Percentiles rank a stretch among this genome's conserved stretches.
Evolutionary conservation across 192 early-diverging fungal genomes (phyloP).

Genomic region (Backusella liffmaniae): DNA sequence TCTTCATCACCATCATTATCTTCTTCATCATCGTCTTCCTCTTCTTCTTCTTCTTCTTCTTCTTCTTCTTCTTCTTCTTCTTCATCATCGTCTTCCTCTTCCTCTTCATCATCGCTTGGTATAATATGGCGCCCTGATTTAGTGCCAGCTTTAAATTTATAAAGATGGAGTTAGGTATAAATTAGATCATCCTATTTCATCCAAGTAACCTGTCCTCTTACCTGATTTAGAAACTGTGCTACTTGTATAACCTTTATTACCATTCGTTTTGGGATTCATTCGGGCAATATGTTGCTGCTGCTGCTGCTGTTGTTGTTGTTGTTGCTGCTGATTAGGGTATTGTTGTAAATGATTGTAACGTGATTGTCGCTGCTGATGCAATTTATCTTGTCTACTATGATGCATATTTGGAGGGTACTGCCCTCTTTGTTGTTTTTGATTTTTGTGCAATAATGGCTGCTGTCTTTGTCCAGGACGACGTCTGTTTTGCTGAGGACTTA

Average conservation of each 20-base stretch:
- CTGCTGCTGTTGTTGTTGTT: background rate
- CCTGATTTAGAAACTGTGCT: background rate
- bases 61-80: conserved; percentile 25
- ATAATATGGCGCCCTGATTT: background rate
- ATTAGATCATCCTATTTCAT: background rate
- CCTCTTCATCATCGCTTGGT: conserved; percentile 31
- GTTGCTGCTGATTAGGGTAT: background rate
- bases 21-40: conserved; percentile 3
- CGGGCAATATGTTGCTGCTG: background rate
- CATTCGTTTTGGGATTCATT: background rate
- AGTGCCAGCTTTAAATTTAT: background rate
- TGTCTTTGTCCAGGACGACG: conserved; percentile 4
- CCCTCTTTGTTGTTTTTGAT: conserved; percentile 3
- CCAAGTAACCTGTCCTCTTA: background rate
- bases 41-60: conserved; percentile 1
- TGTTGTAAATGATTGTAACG: background rate
- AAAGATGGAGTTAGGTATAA: background rate
- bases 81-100: conserved; percentile 10
- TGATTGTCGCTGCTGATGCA: background rate
- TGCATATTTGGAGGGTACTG: background rate
- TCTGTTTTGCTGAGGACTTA: conserved; percentile 8
- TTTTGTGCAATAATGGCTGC: conserved; percentile 7
- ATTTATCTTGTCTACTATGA: background rate
- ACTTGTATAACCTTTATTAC: background rate
- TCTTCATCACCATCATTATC: conserved; percentile 17